phyloP scores from a whole-genome alignment of 768 basidiomycete genomes.

The Serendipita indica region DNA sequence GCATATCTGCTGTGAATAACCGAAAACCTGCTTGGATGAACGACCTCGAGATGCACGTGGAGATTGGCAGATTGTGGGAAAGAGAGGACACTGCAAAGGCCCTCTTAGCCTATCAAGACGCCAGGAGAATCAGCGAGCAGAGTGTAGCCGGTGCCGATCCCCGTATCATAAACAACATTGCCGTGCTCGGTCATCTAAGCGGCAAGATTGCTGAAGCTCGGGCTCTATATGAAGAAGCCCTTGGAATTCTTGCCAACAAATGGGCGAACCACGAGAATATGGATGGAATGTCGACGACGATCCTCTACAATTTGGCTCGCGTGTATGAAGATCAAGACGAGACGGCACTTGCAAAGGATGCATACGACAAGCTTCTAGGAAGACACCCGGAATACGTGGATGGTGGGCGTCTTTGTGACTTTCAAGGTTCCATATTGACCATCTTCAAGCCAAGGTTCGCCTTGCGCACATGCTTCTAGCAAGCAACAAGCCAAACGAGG shows the following conservation, averaged over 20 bases:
- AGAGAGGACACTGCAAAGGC: constrained; percentile 63
- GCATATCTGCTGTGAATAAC: neutral
- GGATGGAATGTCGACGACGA: constrained; percentile 64
- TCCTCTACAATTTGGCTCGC: constrained; percentile 83
- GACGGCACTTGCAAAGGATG: constrained; percentile 56
- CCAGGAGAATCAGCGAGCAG: constrained; percentile 44
- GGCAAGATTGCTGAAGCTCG: constrained; percentile 42
- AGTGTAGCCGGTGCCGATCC: constrained; percentile 35
- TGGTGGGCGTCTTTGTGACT: constrained; percentile 37
- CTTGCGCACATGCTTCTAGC: constrained; percentile 66
- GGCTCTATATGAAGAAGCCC: constrained; percentile 55
- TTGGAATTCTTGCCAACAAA: constrained; percentile 36
- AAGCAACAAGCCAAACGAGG: constrained; percentile 59
- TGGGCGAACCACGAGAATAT: constrained; percentile 31
- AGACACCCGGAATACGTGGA: constrained; percentile 94
- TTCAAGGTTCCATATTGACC: neutral
- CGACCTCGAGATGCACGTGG: constrained; percentile 80
- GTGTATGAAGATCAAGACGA: constrained; percentile 80
- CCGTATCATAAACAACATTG: constrained; percentile 67
- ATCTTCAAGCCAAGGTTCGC: constrained; percentile 68
- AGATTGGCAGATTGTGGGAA: constrained; percentile 76
- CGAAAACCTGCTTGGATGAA: neutral
- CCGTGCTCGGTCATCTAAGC: constrained; percentile 57
- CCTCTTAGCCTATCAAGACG: constrained; percentile 56
- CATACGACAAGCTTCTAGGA: constrained; percentile 74